These are phyloP conservation scores for Sphaceloma murrayae DNA, from an alignment of 2,329 filamentous ascomycete genomes.

Conservation along the genomic window DNA sequence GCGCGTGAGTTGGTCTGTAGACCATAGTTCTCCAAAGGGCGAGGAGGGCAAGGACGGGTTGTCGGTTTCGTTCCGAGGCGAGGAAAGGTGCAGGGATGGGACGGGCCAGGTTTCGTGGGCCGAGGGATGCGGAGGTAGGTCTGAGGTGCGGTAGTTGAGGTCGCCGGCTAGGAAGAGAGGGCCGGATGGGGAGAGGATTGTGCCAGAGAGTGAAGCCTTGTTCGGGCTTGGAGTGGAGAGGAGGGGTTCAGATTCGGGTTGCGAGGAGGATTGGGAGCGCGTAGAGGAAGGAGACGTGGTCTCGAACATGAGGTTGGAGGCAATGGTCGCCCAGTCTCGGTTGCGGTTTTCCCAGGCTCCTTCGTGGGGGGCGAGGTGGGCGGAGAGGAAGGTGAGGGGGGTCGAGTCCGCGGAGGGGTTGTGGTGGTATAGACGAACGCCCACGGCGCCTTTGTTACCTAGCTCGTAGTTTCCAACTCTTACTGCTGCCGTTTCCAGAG, in stretches of 20 bases:
- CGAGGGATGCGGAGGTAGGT: conserved; percentile 42
- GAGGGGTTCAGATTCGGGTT: conserved; percentile 25
- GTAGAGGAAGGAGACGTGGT: conserved; percentile 2
- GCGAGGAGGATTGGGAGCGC: background rate
- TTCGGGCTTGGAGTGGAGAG: conserved; percentile 24
- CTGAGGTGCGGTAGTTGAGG: conserved; percentile 84
- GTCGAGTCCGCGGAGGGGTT: conserved; percentile 37
- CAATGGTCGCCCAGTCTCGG: conserved; percentile 78
- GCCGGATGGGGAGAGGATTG: conserved; percentile 62
- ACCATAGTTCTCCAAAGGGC: conserved; percentile 53
- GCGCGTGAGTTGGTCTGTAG: conserved; percentile 66
- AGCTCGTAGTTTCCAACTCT: conserved; percentile 80
- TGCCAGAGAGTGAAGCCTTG: conserved; percentile 8
- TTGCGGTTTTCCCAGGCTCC: conserved; percentile 66
- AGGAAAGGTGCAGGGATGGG: no score
- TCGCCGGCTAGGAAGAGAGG: conserved; percentile 85
- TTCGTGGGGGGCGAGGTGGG: conserved; percentile 85
- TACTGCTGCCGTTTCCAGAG: conserved; percentile 67
- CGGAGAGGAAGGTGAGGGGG: conserved; percentile 74
- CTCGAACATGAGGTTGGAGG: conserved; percentile 67
- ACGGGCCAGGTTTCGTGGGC: conserved; percentile 56
- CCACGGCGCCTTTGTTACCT: conserved; percentile 93
- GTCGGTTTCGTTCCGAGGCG: conserved; percentile 39
- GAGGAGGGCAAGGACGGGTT: conserved; percentile 55
- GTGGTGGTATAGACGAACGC: conserved; percentile 59